phyloP scores from a whole-genome alignment of 2,329 filamentous ascomycete species.

The Stromatinia cepivora region DNA sequence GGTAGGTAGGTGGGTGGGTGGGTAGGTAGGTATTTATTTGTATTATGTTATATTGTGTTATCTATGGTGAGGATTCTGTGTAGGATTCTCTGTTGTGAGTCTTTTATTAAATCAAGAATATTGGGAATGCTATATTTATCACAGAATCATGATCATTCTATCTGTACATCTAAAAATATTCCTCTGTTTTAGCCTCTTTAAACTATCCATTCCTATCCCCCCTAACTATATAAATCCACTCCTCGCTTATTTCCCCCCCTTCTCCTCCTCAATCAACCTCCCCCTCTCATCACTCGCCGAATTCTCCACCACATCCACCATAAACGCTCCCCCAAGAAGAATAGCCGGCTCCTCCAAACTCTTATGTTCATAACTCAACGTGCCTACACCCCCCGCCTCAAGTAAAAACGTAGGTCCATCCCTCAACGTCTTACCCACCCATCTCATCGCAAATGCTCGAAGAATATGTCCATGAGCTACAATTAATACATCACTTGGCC shows the following conservation, averaged over 20 bases:
- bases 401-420: conserved; percentile 75
- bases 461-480: conserved; percentile 92
- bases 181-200: background rate
- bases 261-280: conserved; percentile 3
- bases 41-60: too few relatives aligned
- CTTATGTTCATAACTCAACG: conserved; percentile 80
- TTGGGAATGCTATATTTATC: background rate
- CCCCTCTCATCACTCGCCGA: conserved; percentile 24
- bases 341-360: conserved; percentile 78
- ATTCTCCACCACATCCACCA: conserved; percentile 37
- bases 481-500: conserved; percentile 64
- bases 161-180: background rate
- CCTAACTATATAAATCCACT: background rate
- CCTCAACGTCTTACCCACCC: conserved; percentile 71
- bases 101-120: too few relatives aligned
- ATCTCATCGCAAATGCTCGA: conserved; percentile 82
- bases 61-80: too few relatives aligned
- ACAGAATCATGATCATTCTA: too few relatives aligned
- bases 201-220: background rate
- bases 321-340: conserved; percentile 65
- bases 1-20: too few relatives aligned
- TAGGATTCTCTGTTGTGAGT: too few relatives aligned
- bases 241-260: background rate
- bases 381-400: conserved; percentile 85
- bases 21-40: too few relatives aligned